A percentile compares a stretch with the other conserved stretches of the same genome.
These are phyloP conservation scores for Podospora appendiculata DNA, from an alignment of 495 filamentous ascomycete species.

Conservation along the genomic window DNA sequence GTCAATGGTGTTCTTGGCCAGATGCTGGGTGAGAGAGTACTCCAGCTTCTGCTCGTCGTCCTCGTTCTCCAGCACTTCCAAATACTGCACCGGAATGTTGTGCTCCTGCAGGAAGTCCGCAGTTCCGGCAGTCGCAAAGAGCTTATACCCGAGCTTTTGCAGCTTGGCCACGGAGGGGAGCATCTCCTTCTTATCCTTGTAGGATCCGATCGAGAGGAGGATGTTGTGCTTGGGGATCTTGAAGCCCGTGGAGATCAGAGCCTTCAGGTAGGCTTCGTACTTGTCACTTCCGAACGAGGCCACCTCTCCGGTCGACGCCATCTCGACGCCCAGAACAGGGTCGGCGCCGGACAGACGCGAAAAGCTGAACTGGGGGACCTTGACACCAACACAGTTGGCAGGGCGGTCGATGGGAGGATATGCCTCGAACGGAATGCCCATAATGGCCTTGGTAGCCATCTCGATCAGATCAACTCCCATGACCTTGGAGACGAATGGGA, in stretches of 20 bases:
- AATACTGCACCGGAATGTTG: constrained; percentile 79
- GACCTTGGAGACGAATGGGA: constrained; percentile 97
- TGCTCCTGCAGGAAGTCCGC: constrained; percentile 93
- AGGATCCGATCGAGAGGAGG: constrained; percentile 89
- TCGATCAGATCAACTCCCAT: constrained; percentile 98
- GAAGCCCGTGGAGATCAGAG: constrained; percentile 90
- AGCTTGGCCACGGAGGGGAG: constrained; percentile 86
- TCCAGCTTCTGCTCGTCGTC: constrained; percentile 81
- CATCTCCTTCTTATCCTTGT: constrained; percentile 97
- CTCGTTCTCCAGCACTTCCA: constrained; percentile 68
- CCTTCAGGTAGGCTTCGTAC: constrained; percentile 96
- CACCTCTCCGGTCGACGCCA: constrained; percentile 98
- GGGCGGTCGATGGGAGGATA: constrained; percentile 74
- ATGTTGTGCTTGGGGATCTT: constrained; percentile 95
- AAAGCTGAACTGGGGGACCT: constrained; percentile 98
- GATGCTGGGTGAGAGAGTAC: constrained; percentile 89
- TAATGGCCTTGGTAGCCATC: constrained; percentile 97
- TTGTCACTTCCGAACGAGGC: constrained; percentile 94
- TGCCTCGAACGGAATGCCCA: constrained; percentile 68
- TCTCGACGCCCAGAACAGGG: constrained; percentile 94
- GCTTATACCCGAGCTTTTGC: constrained; percentile 79
- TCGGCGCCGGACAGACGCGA: constrained; percentile 92
- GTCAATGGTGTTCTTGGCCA: constrained; percentile 95
- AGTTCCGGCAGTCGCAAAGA: constrained; percentile 93
- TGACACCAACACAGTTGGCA: constrained; percentile 84